These are phyloP conservation scores for Limnomonas spitsbergensis DNA, from an alignment of 139 green algal species.

Conservation along the genomic window DNA sequence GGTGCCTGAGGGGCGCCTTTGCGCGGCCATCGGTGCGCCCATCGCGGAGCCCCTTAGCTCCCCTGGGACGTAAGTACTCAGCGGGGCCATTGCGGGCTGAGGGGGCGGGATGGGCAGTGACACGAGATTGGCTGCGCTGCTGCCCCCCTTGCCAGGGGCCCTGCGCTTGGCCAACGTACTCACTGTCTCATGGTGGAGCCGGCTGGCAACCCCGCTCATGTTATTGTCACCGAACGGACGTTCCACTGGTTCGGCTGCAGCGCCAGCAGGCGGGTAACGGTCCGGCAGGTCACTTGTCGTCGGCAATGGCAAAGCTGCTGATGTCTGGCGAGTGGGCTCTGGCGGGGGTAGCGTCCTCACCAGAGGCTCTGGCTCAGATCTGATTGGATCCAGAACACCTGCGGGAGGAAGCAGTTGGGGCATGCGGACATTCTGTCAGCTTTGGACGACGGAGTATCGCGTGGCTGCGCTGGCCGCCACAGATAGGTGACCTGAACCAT, in stretches of 20 bases:
- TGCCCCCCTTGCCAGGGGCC: neutral
- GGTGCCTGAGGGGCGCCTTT: neutral
- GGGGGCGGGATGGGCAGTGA: neutral
- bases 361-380: neutral
- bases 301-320: neutral
- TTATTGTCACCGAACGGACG: neutral
- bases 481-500: no score
- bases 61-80: slow-evolving; percentile 13
- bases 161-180: neutral
- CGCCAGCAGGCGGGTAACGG: neutral
- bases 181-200: neutral
- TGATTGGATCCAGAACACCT: no score
- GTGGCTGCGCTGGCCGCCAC: no score
- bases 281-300: no score
- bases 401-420: no score
- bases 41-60: no score
- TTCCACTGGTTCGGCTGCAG: neutral
- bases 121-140: slow-evolving; percentile 8
- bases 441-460: no score
- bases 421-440: no score
- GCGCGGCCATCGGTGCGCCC: no score
- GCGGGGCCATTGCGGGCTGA: slow-evolving; percentile 7
- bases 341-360: neutral
- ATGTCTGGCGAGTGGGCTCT: neutral
- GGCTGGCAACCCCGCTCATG: neutral